Evolutionary conservation across 2,329 filamentous ascomycete species (phyloP).

Genomic region (Chrysosporium queenslandicum): DNA sequence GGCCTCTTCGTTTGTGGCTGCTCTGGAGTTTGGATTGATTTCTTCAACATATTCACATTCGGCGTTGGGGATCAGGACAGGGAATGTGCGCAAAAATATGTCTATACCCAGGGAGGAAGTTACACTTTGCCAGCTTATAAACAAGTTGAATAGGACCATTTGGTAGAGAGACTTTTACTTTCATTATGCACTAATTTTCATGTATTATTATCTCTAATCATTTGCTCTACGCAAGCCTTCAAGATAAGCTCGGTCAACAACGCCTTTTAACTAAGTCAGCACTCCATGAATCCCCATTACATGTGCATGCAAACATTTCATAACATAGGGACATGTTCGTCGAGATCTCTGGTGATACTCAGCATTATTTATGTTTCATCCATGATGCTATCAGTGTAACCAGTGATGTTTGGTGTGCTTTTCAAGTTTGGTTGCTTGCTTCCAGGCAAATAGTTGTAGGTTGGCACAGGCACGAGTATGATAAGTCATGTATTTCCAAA

Average conservation of each 20-base stretch:
- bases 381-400: not conserved
- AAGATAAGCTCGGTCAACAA: constrained; percentile 2
- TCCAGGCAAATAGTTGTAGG: not conserved
- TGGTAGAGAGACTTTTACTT: not conserved
- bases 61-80: not conserved
- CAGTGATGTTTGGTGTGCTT: not conserved
- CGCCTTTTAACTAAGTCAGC: not conserved
- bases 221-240: not conserved
- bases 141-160: not conserved
- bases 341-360: not conserved
- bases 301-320: not conserved
- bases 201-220: not conserved
- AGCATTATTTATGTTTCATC: not conserved
- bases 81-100: not conserved
- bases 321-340: not conserved
- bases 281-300: not conserved
- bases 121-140: not conserved
- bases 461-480: not conserved
- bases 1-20: too few species aligned
- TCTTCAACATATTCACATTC: not conserved
- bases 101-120: not conserved
- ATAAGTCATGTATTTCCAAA: not conserved
- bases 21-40: not conserved
- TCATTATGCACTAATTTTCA: not conserved
- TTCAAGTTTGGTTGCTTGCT: not conserved